A percentile compares a stretch with the other conserved stretches of the same genome.
phyloP scores from a whole-genome alignment of 768 basidiomycete species.

The Kwoniella sp. region DNA sequence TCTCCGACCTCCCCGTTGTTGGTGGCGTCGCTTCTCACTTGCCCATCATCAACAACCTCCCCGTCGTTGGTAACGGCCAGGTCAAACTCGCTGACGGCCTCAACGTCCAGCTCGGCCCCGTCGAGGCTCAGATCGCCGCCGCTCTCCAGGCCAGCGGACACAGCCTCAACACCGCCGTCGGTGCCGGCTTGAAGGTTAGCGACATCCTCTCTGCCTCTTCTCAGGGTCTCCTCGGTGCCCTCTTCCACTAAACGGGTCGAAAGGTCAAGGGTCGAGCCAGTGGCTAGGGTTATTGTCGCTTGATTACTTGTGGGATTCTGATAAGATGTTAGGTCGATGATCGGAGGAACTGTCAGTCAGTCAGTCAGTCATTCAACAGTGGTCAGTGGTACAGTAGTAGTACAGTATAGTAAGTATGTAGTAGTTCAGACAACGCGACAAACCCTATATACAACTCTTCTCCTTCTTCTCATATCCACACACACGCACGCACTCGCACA shows the following conservation, averaged over 20 bases:
- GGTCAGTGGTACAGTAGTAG: too few species aligned
- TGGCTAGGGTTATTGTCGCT: neutral
- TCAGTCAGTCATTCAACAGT: too few species aligned
- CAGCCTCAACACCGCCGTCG: neutral
- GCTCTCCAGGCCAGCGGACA: constrained; percentile 6
- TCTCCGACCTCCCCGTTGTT: constrained; percentile 1
- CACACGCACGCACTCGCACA: too few species aligned
- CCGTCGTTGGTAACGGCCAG: constrained; percentile 11
- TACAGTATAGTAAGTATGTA: too few species aligned
- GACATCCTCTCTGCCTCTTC: constrained; percentile 2
- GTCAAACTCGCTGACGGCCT: neutral
- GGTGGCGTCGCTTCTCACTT: neutral
- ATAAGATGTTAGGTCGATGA: too few species aligned
- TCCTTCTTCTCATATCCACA: too few species aligned
- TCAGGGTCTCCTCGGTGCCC: constrained; percentile 8
- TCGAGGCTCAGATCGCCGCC: constrained; percentile 9
- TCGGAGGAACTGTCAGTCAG: too few species aligned
- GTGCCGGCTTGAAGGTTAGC: constrained; percentile 9
- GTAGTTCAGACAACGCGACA: too few species aligned
- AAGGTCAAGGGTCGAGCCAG: neutral
- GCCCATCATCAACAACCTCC: constrained; percentile 9
- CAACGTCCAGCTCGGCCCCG: constrained; percentile 10
- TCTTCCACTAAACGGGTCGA: neutral
- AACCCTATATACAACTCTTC: too few species aligned
- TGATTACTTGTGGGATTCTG: neutral